A percentile compares a stretch with the other conserved stretches of the same genome.
Evolutionary conservation across 495 filamentous ascomycete species (phyloP).

Genomic region (Apodospora peruviana): DNA sequence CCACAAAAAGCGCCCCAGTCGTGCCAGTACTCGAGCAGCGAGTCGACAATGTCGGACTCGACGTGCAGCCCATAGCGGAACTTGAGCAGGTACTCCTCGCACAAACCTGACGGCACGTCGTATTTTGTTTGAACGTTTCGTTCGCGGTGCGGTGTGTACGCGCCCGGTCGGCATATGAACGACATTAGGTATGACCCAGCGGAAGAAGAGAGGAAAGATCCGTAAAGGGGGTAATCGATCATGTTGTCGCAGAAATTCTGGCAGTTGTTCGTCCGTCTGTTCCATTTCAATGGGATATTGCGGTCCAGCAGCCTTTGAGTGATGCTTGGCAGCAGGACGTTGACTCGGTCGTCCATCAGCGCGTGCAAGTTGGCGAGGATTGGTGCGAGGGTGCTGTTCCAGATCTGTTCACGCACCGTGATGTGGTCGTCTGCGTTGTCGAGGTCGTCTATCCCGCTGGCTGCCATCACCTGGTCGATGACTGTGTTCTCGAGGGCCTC

Average conservation of each 20-base stretch:
- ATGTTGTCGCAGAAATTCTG: slow-evolving; percentile 29
- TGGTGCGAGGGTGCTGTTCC: too few species aligned
- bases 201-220: slow-evolving; percentile 21
- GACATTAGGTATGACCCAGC: slow-evolving; percentile 28
- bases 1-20: slow-evolving; percentile 41
- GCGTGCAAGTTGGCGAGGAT: too few species aligned
- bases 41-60: slow-evolving; percentile 37
- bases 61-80: slow-evolving; percentile 22
- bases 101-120: slow-evolving; percentile 34
- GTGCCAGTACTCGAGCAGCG: slow-evolving; percentile 36
- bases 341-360: too few species aligned
- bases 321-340: too few species aligned
- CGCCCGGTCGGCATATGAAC: slow-evolving; percentile 26
- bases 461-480: too few species aligned
- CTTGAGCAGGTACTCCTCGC: slow-evolving; percentile 38
- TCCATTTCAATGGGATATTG: slow-evolving; percentile 17
- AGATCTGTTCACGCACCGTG: too few species aligned
- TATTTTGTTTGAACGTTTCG: slow-evolving; percentile 22
- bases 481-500: slow-evolving; percentile 17
- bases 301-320: slow-evolving; percentile 19
- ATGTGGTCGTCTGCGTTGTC: too few species aligned
- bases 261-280: slow-evolving; percentile 26
- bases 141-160: neutral
- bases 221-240: slow-evolving; percentile 25
- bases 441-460: too few species aligned